These are phyloP conservation scores for Coemansia sp. DNA, from an alignment of 192 early-diverging fungal genomes.

Conservation along the genomic window DNA sequence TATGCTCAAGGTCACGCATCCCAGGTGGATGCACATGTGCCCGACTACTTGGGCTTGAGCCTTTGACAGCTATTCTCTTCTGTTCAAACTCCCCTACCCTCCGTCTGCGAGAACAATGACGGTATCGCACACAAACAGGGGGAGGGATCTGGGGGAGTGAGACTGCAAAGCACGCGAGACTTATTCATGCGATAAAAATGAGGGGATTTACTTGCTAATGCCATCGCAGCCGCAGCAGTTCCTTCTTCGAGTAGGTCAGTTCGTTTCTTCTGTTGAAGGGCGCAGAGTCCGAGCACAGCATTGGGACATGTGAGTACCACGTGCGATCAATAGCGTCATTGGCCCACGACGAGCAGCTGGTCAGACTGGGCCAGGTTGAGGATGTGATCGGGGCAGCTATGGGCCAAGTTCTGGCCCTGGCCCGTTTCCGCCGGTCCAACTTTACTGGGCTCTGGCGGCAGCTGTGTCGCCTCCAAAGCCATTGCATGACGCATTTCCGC, in stretches of 20 bases:
- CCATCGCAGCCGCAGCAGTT: too few species aligned
- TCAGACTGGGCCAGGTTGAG: conserved; percentile 42
- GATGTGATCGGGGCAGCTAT: conserved; percentile 34
- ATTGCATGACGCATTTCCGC: conserved; percentile 29
- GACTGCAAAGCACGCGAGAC: too few species aligned
- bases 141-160: too few species aligned
- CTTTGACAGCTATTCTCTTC: too few species aligned
- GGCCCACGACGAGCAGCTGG: conserved; percentile 32
- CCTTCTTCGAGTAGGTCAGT: conserved; percentile 19
- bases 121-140: too few species aligned
- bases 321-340: conserved; percentile 12
- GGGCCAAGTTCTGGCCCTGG: conserved; percentile 34
- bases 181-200: too few species aligned
- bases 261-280: conserved; percentile 43
- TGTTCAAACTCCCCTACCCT: too few species aligned
- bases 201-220: too few species aligned
- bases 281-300: conserved; percentile 28
- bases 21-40: background rate
- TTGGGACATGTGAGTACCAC: conserved; percentile 38
- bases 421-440: conserved; percentile 47
- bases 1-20: background rate
- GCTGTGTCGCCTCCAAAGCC: conserved; percentile 18
- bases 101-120: too few species aligned
- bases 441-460: conserved; percentile 46
- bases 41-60: background rate